phyloP scores from a whole-genome alignment of 2,329 filamentous ascomycete species.

The Bertia moriformis region DNA sequence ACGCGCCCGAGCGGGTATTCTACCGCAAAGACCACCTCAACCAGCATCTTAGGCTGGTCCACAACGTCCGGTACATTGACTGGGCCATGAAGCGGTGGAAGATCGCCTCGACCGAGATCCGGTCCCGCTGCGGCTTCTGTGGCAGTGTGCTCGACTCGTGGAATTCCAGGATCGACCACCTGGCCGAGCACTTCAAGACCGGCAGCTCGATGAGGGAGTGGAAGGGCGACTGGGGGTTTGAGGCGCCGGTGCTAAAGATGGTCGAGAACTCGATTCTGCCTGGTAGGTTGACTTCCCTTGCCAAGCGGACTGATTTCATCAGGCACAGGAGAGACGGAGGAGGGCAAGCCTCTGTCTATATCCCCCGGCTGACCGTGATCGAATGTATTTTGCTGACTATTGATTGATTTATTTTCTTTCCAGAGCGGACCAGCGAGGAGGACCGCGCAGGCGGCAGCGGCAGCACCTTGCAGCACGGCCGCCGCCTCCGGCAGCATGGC shows the following conservation, averaged over 20 bases:
- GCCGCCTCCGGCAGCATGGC: too few species aligned
- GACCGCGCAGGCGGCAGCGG: too few species aligned
- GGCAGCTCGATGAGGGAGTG: slow-evolving; percentile 54
- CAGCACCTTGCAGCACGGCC: slow-evolving; percentile 22
- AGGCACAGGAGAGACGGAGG: slow-evolving; percentile 16
- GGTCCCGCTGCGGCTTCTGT: slow-evolving; percentile 53
- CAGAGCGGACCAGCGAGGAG: too few species aligned
- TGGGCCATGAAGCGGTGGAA: slow-evolving; percentile 56
- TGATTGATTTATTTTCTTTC: too few species aligned
- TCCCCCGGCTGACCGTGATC: slow-evolving; percentile 50
- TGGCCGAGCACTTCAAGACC: slow-evolving; percentile 55
- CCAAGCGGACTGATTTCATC: slow-evolving; percentile 15
- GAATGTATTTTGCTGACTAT: slow-evolving; percentile 37
- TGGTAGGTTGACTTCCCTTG: slow-evolving; percentile 43
- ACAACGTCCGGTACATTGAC: slow-evolving; percentile 4
- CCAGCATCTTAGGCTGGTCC: not conserved
- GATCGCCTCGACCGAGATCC: slow-evolving; percentile 41
- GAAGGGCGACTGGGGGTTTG: slow-evolving; percentile 59
- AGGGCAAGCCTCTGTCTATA: slow-evolving; percentile 27
- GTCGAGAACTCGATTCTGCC: slow-evolving; percentile 54
- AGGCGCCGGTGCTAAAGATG: slow-evolving; percentile 42
- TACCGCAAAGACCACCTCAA: not conserved
- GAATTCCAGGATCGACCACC: slow-evolving; percentile 43
- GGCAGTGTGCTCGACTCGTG: slow-evolving; percentile 46
- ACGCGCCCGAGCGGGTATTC: not conserved